Evolutionary conservation across 2,329 filamentous ascomycete species (phyloP).

Genomic region (Neofusicoccum cordaticola): DNA sequence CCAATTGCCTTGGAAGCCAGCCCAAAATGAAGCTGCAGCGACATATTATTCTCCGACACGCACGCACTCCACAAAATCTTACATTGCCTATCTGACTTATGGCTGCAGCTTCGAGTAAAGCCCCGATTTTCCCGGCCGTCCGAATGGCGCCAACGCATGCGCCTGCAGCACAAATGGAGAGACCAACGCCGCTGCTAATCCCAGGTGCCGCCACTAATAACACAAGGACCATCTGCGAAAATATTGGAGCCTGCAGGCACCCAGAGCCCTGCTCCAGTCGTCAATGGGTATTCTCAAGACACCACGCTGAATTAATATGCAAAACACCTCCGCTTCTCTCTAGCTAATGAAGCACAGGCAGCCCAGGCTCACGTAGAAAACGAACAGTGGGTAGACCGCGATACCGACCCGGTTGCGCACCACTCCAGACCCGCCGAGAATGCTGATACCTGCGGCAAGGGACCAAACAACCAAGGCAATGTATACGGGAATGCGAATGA

Average conservation of each 20-base stretch:
- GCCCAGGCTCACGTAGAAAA: slow-evolving; percentile 90
- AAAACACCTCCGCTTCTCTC: slow-evolving; percentile 13
- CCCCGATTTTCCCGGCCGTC: not conserved
- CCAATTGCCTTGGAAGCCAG: not conserved
- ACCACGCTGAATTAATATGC: slow-evolving; percentile 8
- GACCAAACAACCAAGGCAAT: slow-evolving; percentile 87
- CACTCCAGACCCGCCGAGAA: slow-evolving; percentile 90
- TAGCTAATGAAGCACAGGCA: slow-evolving; percentile 97
- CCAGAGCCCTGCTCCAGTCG: slow-evolving; percentile 14
- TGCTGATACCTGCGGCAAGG: slow-evolving; percentile 90
- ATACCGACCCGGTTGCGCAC: slow-evolving; percentile 91
- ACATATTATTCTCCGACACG: not conserved
- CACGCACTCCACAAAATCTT: not conserved
- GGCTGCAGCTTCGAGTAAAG: not conserved
- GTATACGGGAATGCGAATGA: slow-evolving; percentile 87
- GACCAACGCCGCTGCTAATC: not conserved
- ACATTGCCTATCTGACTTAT: slow-evolving; percentile 1
- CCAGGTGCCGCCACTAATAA: not conserved
- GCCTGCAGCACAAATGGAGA: not conserved
- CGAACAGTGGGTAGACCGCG: slow-evolving; percentile 89
- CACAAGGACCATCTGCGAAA: not conserved
- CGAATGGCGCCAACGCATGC: slow-evolving; percentile 8
- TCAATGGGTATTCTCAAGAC: slow-evolving; percentile 16
- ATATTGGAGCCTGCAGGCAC: not conserved
- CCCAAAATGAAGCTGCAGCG: not conserved